These are phyloP conservation scores for Phyllostachys edulis DNA, from an alignment of 176 grass and related monocot species.

Conservation along the genomic window DNA sequence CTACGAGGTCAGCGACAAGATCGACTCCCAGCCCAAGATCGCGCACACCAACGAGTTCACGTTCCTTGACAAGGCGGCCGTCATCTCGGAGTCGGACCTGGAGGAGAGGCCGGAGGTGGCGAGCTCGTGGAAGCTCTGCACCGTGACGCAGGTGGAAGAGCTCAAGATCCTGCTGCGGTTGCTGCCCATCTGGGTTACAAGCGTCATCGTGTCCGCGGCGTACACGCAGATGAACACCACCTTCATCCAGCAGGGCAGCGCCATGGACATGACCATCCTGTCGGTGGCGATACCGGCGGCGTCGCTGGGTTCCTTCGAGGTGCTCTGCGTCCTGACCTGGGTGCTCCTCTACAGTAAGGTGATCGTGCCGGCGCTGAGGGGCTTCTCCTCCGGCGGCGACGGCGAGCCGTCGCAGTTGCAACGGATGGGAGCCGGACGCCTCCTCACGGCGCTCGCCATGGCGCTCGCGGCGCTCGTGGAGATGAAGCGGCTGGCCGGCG, in stretches of 20 bases:
- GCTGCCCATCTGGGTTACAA: slow-evolving; percentile 59
- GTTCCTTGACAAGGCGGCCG: slow-evolving; percentile 60
- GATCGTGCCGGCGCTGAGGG: slow-evolving; percentile 40
- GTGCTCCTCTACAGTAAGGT: slow-evolving; percentile 61
- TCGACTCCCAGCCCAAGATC: slow-evolving; percentile 38
- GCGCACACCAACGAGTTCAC: slow-evolving; percentile 61
- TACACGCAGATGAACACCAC: slow-evolving; percentile 78
- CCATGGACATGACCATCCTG: slow-evolving; percentile 54
- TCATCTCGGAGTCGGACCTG: slow-evolving; percentile 44
- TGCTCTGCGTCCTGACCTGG: slow-evolving; percentile 56
- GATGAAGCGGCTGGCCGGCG: slow-evolving; percentile 48
- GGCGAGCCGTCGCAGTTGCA: slow-evolving; percentile 61
- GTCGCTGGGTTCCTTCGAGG: slow-evolving; percentile 62
- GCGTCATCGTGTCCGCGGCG: slow-evolving; percentile 54
- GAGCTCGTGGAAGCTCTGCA: slow-evolving; percentile 53
- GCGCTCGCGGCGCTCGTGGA: slow-evolving; percentile 50
- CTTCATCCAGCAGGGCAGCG: slow-evolving; percentile 72
- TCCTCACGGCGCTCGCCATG: slow-evolving; percentile 59
- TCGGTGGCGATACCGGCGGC: slow-evolving; percentile 56
- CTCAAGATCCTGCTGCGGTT: slow-evolving; percentile 66
- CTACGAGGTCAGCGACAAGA: slow-evolving; percentile 50
- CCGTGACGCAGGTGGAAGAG: slow-evolving; percentile 87
- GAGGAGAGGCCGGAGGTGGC: slow-evolving; percentile 29
- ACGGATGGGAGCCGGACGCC: slow-evolving; percentile 62
- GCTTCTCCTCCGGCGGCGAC: neutral